Conservation (phyloP, 1,284 basidiomycete genomes). For the Cutaneotrichosporon sp. region DNA sequence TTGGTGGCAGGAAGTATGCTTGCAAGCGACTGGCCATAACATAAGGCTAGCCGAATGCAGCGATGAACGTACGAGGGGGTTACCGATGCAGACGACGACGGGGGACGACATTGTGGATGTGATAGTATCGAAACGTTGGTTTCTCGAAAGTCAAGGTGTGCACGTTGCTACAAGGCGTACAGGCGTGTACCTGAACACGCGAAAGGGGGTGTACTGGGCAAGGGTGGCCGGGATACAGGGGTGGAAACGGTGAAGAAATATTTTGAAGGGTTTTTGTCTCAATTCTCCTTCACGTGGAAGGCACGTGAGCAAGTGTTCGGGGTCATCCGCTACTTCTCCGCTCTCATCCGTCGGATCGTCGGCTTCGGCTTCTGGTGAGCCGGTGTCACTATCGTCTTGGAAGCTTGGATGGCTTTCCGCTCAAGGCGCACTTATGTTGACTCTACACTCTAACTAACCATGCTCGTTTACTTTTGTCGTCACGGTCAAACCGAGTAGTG, state of each 20-base stretch:
- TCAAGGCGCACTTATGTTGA: background rate
- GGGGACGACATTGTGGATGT: constrained; percentile 23
- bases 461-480: constrained; percentile 42
- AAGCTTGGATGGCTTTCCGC: background rate
- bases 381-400: too few relatives aligned
- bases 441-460: constrained; percentile 18
- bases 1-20: background rate
- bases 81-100: constrained; percentile 75
- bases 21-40: background rate
- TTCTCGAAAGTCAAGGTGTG: background rate
- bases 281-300: too few relatives aligned
- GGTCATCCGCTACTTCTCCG: background rate
- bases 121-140: background rate
- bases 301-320: too few relatives aligned
- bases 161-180: constrained; percentile 10
- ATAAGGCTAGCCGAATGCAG: background rate
- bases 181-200: background rate
- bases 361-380: background rate
- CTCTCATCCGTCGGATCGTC: background rate
- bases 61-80: constrained; percentile 62
- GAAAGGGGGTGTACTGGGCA: too few relatives aligned
- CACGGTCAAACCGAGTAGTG: constrained; percentile 52
- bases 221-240: background rate
- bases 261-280: too few relatives aligned
- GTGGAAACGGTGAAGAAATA: too few relatives aligned